Percentiles rank a stretch among this genome's conserved stretches.
These are phyloP conservation scores for Shiraia bambusicola DNA, from an alignment of 2,329 filamentous ascomycete genomes.

Conservation along the genomic window DNA sequence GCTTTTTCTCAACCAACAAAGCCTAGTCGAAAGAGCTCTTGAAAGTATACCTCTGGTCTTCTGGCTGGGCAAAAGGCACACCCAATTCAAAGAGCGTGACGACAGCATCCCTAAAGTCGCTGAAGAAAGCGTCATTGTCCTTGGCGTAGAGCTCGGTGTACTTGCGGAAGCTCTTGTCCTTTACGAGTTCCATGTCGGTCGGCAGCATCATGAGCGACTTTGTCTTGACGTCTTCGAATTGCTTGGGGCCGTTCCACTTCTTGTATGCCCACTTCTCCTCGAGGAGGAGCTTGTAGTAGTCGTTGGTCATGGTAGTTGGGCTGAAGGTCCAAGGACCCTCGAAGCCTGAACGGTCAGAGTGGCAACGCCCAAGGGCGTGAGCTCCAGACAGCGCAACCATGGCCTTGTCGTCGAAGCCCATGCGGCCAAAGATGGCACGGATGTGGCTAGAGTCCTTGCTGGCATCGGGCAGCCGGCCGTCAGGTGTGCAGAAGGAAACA, in stretches of 20 bases:
- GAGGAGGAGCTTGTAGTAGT: constrained; percentile 85
- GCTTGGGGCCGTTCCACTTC: constrained; percentile 94
- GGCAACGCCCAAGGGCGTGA: constrained; percentile 84
- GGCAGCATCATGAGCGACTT: constrained; percentile 98
- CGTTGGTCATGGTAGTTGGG: constrained; percentile 83
- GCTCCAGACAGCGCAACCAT: constrained; percentile 87
- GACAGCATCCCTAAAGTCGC: constrained; percentile 80
- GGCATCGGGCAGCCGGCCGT: constrained; percentile 86
- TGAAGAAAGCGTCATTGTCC: constrained; percentile 89
- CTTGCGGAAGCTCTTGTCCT: constrained; percentile 83
- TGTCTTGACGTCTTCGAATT: constrained; percentile 84
- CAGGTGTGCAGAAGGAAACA: constrained; percentile 81
- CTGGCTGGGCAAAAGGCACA: constrained; percentile 72
- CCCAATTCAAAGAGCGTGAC: constrained; percentile 89
- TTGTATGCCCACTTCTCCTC: constrained; percentile 94
- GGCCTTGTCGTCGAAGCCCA: constrained; percentile 97
- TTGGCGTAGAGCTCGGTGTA: constrained; percentile 86
- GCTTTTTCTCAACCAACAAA: background rate
- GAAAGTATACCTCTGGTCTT: constrained; percentile 49
- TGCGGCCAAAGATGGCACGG: constrained; percentile 88
- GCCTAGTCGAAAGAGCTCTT: constrained; percentile 48
- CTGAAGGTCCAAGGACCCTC: constrained; percentile 81
- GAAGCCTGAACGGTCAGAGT: constrained; percentile 84
- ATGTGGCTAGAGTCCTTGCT: constrained; percentile 76
- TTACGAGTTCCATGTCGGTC: constrained; percentile 80